Conservation (phyloP, 306 rosid genomes). For the Quercus ilex region DNA sequence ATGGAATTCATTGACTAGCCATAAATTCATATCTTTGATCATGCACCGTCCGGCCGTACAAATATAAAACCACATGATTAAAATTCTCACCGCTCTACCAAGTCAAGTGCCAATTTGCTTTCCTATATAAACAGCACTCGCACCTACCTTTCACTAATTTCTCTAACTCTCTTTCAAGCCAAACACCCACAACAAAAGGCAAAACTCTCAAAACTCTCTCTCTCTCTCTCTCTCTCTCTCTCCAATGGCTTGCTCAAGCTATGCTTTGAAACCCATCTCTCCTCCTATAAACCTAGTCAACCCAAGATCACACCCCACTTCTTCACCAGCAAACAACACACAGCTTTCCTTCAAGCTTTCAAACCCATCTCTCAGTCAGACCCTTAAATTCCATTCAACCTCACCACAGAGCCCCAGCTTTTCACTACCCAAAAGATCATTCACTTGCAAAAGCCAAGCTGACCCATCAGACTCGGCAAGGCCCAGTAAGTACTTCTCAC, state of each 20-base stretch:
- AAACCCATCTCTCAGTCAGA: conserved; percentile 7
- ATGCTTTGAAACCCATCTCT: conserved; percentile 25
- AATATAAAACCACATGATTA: not conserved
- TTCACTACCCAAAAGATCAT: conserved; percentile 20
- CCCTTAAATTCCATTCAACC: conserved; percentile 29
- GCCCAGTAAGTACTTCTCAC: not conserved
- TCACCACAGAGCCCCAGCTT: conserved; percentile 1
- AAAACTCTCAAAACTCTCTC: not conserved
- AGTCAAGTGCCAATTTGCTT: too few species aligned
- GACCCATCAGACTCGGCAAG: conserved; percentile 27
- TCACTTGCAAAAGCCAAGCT: conserved; percentile 47
- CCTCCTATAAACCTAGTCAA: conserved; percentile 10
- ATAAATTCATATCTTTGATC: too few species aligned
- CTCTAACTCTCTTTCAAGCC: not conserved
- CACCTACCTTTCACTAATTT: not conserved
- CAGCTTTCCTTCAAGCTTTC: conserved; percentile 25
- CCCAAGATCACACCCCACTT: conserved; percentile 7
- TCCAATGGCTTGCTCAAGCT: conserved; percentile 44
- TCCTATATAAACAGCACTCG: not conserved
- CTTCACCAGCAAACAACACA: conserved; percentile 1
- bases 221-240: not conserved
- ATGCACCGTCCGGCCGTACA: not conserved
- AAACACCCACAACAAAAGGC: not conserved
- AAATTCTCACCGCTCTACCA: not conserved
- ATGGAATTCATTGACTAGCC: too few species aligned